A percentile compares a stretch with the other conserved stretches of the same genome.
phyloP scores from a whole-genome alignment of 495 filamentous ascomycete genomes.

The Tuber magnatum region DNA sequence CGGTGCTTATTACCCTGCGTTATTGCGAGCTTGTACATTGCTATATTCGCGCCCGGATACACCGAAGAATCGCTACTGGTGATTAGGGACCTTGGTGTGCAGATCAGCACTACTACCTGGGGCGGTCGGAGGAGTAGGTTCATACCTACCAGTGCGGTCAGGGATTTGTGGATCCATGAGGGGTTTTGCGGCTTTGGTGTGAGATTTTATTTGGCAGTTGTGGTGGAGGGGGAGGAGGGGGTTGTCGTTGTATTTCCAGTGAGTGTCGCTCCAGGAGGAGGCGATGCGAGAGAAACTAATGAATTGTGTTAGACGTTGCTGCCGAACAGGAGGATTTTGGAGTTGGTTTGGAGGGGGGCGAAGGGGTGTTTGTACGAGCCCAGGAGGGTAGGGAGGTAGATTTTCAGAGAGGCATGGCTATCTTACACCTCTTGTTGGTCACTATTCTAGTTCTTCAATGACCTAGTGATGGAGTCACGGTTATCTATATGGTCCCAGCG shows the following conservation, averaged over 20 bases:
- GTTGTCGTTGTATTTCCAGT: slow-evolving; percentile 89
- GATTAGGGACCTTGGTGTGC: slow-evolving; percentile 81
- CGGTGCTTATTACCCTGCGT: slow-evolving; percentile 13
- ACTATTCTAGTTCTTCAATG: neutral
- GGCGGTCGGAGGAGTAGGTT: slow-evolving; percentile 63
- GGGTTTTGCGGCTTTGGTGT: slow-evolving; percentile 92
- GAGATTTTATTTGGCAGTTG: slow-evolving; percentile 76
- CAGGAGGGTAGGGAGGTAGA: slow-evolving; percentile 8
- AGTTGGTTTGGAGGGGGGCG: slow-evolving; percentile 34
- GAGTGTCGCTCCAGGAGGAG: slow-evolving; percentile 75
- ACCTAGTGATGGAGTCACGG: neutral
- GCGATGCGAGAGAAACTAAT: slow-evolving; percentile 74
- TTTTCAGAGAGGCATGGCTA: neutral
- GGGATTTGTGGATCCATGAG: slow-evolving; percentile 90
- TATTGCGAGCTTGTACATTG: slow-evolving; percentile 40
- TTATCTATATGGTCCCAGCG: neutral
- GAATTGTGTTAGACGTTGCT: slow-evolving; percentile 42
- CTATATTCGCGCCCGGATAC: slow-evolving; percentile 44
- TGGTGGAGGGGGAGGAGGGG: slow-evolving; percentile 83
- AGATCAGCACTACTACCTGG: slow-evolving; percentile 58
- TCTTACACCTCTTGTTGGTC: neutral
- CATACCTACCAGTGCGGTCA: slow-evolving; percentile 85
- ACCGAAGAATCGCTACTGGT: slow-evolving; percentile 80
- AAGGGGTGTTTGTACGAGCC: slow-evolving; percentile 29
- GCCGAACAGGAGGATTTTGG: slow-evolving; percentile 29